Base-by-base conservation (phyloP, 371 early-diverging fungal genomes). In the Entomophthora muscae region DNA sequence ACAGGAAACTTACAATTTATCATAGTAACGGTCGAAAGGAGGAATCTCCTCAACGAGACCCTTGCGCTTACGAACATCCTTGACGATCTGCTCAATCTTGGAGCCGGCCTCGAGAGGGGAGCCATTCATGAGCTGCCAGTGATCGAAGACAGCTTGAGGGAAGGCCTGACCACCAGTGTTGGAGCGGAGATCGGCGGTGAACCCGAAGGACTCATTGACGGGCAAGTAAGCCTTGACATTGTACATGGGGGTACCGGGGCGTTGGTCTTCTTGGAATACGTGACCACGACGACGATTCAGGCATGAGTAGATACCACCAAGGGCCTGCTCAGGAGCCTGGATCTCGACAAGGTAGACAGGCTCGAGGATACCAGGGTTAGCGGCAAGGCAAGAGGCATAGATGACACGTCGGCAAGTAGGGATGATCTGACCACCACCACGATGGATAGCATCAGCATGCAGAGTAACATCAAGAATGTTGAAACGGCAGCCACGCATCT, bases 371-470 rank as follows among this genome's bases (percentile, higher is more conserved):
- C 85, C 85, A 32, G 99, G 99, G 26, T 72, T 61, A 67, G 98
- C 96, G 63, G 90, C 81, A 63, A 98, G 80, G 53, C 84, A 69
- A 61, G 98, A 85, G 59, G 98, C 99, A 71, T 94, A 95, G 69
- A 89, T 77, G 65, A 93, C 95, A 76, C 97, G 92, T 76, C 98
- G 94, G 78, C 87, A 83, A 60, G 99, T 96, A 57, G 98, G 95
- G 73, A 58, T 58, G n/a, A 58, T 58, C 30, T 58, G 58, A 26
- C 58, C 58, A 58, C 58, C 58, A 32, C 58, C 98, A 80, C 99
- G 91, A 82, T 99, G 99, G 76, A 99, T 99, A 70, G 99, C 92
- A 85, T 99, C 99, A 73, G 98, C 91, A 79, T 99, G 99, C 55
- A 99, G 84, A 23, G 88, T 84, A 60, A 97, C 95, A 86, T 99